Evolutionary conservation across 345 rosid genomes (phyloP).

Genomic region (Aquilaria sinensis): DNA sequence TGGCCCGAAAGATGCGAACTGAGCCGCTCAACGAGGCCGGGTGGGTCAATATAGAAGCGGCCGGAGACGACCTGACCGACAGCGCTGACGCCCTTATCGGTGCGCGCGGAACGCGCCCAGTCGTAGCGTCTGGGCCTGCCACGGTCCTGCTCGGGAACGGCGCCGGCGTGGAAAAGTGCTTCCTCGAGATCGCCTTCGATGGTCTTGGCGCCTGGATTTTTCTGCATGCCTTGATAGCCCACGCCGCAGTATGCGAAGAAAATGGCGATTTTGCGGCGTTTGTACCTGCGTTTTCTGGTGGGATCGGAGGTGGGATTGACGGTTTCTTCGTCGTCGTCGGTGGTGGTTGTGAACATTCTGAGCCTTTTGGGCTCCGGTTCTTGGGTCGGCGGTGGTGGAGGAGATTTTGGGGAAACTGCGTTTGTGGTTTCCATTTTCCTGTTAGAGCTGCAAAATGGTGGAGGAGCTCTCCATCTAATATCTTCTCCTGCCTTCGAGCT

Average conservation of each 20-base stretch:
- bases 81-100: constrained; percentile 94
- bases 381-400: constrained; percentile 32
- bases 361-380: constrained; percentile 59
- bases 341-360: constrained; percentile 49
- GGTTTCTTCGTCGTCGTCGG: constrained; percentile 38
- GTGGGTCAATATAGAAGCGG: constrained; percentile 82
- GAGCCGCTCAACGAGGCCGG: constrained; percentile 77
- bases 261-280: constrained; percentile 88
- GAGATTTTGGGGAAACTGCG: constrained; percentile 7
- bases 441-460: no score
- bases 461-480: no score
- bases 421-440: constrained; percentile 7
- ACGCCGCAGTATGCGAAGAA: constrained; percentile 93
- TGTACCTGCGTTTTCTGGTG: constrained; percentile 43
- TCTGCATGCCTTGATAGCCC: constrained; percentile 99
- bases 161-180: constrained; percentile 76
- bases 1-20: constrained; percentile 52
- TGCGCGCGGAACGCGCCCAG: constrained; percentile 92
- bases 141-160: constrained; percentile 82
- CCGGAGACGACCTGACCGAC: constrained; percentile 97
- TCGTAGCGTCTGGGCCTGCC: constrained; percentile 62
- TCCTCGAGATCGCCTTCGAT: constrained; percentile 97
- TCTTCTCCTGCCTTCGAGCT: no score
- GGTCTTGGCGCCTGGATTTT: constrained; percentile 93
- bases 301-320: constrained; percentile 14